These are phyloP conservation scores for Nasturtium officinale DNA, from an alignment of 345 rosid genomes.

Conservation along the genomic window DNA sequence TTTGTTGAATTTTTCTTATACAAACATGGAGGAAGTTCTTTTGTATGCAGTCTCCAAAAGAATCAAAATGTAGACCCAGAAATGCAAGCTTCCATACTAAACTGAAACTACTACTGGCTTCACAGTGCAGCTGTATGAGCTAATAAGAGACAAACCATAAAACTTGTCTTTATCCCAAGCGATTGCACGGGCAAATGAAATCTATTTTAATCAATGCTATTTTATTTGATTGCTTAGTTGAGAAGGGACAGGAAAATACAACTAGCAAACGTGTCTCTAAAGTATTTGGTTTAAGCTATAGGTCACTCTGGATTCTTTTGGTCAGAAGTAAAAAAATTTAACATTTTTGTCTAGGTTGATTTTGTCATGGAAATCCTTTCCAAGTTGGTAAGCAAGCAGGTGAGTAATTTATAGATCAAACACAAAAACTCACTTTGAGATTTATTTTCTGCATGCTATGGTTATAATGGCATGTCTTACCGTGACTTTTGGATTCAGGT, in stretches of 20 bases:
- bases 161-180: constrained; percentile 1
- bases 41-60: neutral
- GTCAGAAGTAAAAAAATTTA: neutral
- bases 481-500: constrained; percentile 50
- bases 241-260: constrained; percentile 13
- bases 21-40: neutral
- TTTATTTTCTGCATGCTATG: neutral
- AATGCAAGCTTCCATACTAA: neutral
- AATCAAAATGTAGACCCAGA: neutral
- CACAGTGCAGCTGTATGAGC: neutral
- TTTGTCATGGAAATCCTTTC: constrained; percentile 95
- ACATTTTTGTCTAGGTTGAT: constrained; percentile 62
- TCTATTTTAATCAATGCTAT: neutral
- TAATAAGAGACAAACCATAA: neutral
- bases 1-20: neutral
- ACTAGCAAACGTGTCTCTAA: constrained; percentile 4
- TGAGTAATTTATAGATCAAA: constrained; percentile 40
- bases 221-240: constrained; percentile 5
- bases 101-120: neutral
- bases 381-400: constrained; percentile 91
- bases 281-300: neutral
- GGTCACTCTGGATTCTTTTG: constrained; percentile 16
- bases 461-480: constrained; percentile 9
- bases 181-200: neutral
- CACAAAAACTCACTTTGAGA: constrained; percentile 5